phyloP scores from a whole-genome alignment of 345 rosid genomes.

The Xanthoceras sorbifolium region DNA sequence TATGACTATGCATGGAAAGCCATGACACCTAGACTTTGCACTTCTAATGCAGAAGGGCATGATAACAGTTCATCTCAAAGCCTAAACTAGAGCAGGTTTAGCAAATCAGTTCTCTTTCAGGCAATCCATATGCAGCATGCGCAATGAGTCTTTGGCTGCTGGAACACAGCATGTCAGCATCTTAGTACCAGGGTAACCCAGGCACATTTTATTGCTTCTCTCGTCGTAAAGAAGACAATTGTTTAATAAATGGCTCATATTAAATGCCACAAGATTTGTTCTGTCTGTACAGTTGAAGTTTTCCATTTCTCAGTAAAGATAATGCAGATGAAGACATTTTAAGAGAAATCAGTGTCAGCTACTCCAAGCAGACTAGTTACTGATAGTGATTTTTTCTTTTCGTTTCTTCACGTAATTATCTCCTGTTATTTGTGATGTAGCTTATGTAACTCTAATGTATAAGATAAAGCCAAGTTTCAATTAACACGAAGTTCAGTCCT shows the following conservation, averaged over 20 bases:
- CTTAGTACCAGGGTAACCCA: background rate
- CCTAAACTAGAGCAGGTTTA: background rate
- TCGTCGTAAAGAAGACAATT: slow-evolving; percentile 13
- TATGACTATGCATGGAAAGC: background rate
- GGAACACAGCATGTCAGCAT: background rate
- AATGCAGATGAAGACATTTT: background rate
- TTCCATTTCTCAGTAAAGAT: background rate
- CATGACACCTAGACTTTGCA: background rate
- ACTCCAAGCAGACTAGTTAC: background rate
- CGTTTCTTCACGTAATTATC: slow-evolving; percentile 14
- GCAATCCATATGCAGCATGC: background rate
- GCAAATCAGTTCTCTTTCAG: background rate
- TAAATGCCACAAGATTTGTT: slow-evolving; percentile 26
- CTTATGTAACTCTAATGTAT: background rate
- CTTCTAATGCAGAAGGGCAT: background rate
- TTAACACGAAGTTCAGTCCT: background rate
- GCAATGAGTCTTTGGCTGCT: background rate
- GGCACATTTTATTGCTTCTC: slow-evolving; percentile 4
- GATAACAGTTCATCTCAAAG: slow-evolving; percentile 12
- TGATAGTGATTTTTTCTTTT: background rate
- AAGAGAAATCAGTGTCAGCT: background rate
- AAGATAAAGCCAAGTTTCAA: background rate
- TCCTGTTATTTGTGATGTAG: background rate
- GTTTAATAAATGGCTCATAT: slow-evolving; percentile 21
- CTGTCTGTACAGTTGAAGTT: slow-evolving; percentile 29